These are phyloP conservation scores for Globisporangium recalcitrans DNA, from an alignment of 352 stramenopile genomes.

Conservation along the genomic window DNA sequence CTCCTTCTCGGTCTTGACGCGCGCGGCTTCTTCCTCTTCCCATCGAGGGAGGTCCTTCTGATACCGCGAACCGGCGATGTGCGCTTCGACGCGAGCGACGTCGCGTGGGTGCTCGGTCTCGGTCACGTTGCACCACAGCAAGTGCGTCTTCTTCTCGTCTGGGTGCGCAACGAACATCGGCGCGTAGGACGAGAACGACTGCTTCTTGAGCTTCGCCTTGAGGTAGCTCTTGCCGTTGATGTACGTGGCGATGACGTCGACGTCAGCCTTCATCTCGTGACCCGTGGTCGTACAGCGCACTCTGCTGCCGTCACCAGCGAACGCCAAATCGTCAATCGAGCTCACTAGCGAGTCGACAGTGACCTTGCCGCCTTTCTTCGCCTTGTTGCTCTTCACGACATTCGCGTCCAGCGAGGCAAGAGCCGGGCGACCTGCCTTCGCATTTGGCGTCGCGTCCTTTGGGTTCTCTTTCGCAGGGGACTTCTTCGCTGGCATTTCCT, in stretches of 20 bases:
- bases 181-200: conserved; percentile 48
- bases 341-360: conserved; percentile 41
- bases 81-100: conserved; percentile 40
- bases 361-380: conserved; percentile 17
- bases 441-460: conserved; percentile 4
- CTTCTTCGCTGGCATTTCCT: conserved; percentile 11
- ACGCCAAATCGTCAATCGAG: conserved; percentile 34
- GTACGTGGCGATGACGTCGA: conserved; percentile 44
- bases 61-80: conserved; percentile 48
- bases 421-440: conserved; percentile 16
- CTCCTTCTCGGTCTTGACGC: conserved; percentile 21
- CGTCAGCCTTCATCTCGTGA: conserved; percentile 64
- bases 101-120: conserved; percentile 50
- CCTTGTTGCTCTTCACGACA: conserved; percentile 16
- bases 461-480: conserved; percentile 15
- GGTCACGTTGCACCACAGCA: conserved; percentile 68
- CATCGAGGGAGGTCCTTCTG: conserved; percentile 52
- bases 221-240: conserved; percentile 57
- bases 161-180: conserved; percentile 63
- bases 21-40: conserved; percentile 37
- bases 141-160: conserved; percentile 40
- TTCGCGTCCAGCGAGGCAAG: conserved; percentile 17
- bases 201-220: conserved; percentile 30
- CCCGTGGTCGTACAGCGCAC: conserved; percentile 57
- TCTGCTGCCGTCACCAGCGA: conserved; percentile 31